Conservation (phyloP, 73 alveolate species). For the Blepharisma stoltei region DNA sequence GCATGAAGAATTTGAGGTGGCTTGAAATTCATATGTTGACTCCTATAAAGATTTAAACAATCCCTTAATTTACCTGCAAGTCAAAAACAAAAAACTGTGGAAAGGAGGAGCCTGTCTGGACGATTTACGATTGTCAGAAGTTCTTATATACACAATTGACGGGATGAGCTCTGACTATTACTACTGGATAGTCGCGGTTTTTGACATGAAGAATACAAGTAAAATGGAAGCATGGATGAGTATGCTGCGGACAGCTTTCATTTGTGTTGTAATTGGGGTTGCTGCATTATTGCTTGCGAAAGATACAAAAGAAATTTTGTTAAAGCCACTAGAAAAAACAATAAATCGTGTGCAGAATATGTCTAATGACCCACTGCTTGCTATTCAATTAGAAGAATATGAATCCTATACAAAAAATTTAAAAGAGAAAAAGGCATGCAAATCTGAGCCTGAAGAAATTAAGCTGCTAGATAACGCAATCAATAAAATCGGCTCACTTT, state of each 20-base stretch:
- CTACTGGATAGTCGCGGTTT: slow-evolving; percentile 42
- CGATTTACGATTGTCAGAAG: slow-evolving; percentile 5
- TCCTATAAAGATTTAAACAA: slow-evolving; percentile 30
- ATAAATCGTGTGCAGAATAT: slow-evolving; percentile 72
- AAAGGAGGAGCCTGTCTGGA: neutral
- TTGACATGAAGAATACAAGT: slow-evolving; percentile 42
- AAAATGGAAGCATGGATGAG: slow-evolving; percentile 50
- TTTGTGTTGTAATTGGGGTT: slow-evolving; percentile 63
- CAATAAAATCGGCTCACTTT: slow-evolving; percentile 62
- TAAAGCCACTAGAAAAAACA: slow-evolving; percentile 81
- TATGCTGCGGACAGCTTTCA: slow-evolving; percentile 67
- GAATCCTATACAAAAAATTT: slow-evolving; percentile 6
- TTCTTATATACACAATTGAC: slow-evolving; percentile 26
- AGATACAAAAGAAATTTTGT: slow-evolving; percentile 70
- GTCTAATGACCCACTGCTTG: slow-evolving; percentile 79
- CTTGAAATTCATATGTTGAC: slow-evolving; percentile 31
- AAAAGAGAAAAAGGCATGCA: slow-evolving; percentile 2
- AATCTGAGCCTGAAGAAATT: slow-evolving; percentile 51
- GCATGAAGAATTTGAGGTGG: slow-evolving; percentile 29
- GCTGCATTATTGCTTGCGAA: slow-evolving; percentile 65
- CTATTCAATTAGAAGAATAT: slow-evolving; percentile 73
- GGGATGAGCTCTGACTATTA: slow-evolving; percentile 29
- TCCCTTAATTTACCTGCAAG: slow-evolving; percentile 39
- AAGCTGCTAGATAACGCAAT: slow-evolving; percentile 77
- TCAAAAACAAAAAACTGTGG: neutral